Evolutionary conservation across 2,329 filamentous ascomycete species (phyloP).

Genomic region (Fusarium subglutinans): DNA sequence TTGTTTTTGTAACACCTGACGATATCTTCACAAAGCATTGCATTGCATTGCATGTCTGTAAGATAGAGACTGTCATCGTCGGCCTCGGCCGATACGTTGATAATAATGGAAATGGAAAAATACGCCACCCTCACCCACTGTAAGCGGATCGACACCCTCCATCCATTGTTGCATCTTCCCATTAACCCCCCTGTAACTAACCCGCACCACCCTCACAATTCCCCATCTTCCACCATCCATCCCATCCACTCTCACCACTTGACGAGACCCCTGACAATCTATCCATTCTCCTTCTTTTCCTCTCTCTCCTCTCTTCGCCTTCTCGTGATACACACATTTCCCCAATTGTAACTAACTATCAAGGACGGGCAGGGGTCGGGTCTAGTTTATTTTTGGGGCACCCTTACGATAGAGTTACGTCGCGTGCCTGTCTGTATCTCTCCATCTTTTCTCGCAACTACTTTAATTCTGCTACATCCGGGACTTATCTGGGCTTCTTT

Average conservation of each 20-base stretch:
- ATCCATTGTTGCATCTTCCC: conserved; percentile 17
- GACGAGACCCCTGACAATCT: conserved; percentile 12
- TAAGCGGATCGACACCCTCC: conserved; percentile 16
- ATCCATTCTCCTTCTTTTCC: background rate
- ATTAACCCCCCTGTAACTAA: conserved; percentile 11
- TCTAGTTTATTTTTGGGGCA: conserved; percentile 34
- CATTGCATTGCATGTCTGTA: too few relatives aligned
- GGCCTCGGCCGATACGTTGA: background rate
- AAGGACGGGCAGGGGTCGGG: conserved; percentile 12
- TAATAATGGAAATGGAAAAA: background rate
- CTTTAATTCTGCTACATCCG: conserved; percentile 28
- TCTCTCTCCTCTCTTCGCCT: background rate
- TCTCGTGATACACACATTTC: conserved; percentile 21
- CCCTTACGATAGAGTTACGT: conserved; percentile 9
- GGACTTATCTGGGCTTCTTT: background rate
- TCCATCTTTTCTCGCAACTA: conserved; percentile 22
- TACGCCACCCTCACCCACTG: conserved; percentile 19
- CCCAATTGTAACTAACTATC: background rate
- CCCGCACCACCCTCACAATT: conserved; percentile 20
- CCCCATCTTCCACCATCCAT: conserved; percentile 1
- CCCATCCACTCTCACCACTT: conserved; percentile 3
- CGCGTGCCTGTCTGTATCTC: conserved; percentile 21
- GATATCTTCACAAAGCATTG: background rate
- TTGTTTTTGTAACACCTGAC: background rate
- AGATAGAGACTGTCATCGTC: background rate